Evolutionary conservation across 495 filamentous ascomycete species (phyloP), one percentile per base, ranked within the genome.

Genomic region (Letharia columbiana): DNA sequence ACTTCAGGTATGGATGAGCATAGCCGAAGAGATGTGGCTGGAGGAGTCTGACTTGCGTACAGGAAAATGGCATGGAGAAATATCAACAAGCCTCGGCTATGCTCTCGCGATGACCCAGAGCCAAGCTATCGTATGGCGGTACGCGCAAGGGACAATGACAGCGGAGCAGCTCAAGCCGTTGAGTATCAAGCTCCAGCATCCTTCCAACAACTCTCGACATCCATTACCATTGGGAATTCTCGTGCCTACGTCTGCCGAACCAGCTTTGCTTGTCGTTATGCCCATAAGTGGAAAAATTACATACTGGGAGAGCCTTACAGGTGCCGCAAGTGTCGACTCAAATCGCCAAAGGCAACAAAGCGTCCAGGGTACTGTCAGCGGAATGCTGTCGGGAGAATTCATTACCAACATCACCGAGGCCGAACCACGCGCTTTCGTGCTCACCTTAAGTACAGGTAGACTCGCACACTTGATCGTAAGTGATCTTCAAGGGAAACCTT

Each of bases 231-330:
- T 96, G 23, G 95, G 91, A 44, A 80, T 87, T 57, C 80, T 99
- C 23, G 84, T 97, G 15, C 86, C 89, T 2, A 89, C 88, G 35
- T 86, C 86, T 33, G 81, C 83, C 20, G 89, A 91, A 54, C 90
- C 93, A 4, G 94, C 92, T 4, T 78, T 98, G 17, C 84, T 98
- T 28, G 79, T 96, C 17, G 80, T 99, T 15, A 87, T 91, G 76
- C 91, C 92, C 2, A 82, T 82, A 23, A 91, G 81, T 44, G 94
- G 94, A 40, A 93, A 86, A 73, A 83, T 98, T 58, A 84, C 88
- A 45, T 99, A 92, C 75, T 99, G 92, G 93, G 95, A 98, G 73
- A 91, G 90, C 37, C 87, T 98, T 59, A 88, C 92, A 28, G 89
- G 84, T 75, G 91, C 90, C 37, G 85, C 90, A 37, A 88, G 87